Conservation (phyloP, 1,284 basidiomycete genomes). For the Coriolopsis trogii region DNA sequence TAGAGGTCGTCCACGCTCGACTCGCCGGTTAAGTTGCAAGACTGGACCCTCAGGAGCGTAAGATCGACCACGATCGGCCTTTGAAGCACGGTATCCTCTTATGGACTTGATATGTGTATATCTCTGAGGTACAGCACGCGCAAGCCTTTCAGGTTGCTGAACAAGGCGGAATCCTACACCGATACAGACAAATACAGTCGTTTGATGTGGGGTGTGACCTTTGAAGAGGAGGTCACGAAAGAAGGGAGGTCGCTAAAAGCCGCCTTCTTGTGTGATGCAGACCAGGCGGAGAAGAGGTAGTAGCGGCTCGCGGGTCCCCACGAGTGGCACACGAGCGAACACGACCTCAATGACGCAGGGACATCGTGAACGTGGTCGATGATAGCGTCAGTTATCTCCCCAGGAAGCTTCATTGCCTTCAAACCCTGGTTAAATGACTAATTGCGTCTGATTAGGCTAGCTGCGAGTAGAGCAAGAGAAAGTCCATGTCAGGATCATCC, state of each 20-base stretch:
- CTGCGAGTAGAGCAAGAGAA: no score
- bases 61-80: background rate
- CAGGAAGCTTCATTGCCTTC: constrained; percentile 16
- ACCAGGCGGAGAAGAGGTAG: background rate
- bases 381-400: background rate
- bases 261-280: background rate
- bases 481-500: no score
- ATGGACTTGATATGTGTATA: background rate
- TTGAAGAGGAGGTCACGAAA: background rate
- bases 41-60: constrained; percentile 29
- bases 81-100: constrained; percentile 5
- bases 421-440: no score
- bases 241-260: background rate
- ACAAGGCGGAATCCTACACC: background rate
- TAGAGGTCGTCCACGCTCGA: background rate
- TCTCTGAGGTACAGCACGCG: background rate
- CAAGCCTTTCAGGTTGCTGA: background rate
- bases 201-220: background rate
- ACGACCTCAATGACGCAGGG: background rate
- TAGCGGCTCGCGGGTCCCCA: background rate
- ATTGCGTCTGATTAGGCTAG: no score
- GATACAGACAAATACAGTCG: background rate
- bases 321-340: background rate
- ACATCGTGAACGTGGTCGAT: background rate
- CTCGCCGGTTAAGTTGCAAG: constrained; percentile 34